phyloP scores from a whole-genome alignment of 192 early-diverging fungal genomes.

The Rhizophlyctis rosea region DNA sequence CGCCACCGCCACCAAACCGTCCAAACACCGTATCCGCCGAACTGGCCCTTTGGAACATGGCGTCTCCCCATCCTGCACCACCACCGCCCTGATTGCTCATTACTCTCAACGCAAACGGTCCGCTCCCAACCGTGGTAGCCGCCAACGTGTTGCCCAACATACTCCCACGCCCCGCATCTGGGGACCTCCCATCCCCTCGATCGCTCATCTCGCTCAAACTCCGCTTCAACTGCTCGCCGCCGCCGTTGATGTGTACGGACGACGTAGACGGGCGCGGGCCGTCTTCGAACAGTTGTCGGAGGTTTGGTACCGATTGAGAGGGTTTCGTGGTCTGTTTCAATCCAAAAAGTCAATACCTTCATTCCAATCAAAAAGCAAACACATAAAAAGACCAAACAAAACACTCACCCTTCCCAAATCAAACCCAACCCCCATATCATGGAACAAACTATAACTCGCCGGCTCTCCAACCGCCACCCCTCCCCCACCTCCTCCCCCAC shows the following conservation, averaged over 20 bases:
- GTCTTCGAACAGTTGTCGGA: constrained; percentile 46
- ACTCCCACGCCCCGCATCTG: background rate
- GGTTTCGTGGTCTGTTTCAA: constrained; percentile 16
- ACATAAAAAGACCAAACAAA: no score
- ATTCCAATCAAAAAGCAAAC: no score
- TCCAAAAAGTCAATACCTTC: no score
- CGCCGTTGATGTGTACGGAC: no score
- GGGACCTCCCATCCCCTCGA: background rate
- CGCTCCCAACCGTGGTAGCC: constrained; percentile 17
- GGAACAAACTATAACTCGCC: background rate
- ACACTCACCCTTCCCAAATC: constrained; percentile 4
- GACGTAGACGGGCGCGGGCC: background rate
- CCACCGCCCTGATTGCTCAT: background rate
- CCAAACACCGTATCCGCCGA: background rate
- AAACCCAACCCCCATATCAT: background rate
- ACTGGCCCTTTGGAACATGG: background rate
- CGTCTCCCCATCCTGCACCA: background rate
- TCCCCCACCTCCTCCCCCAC: no score
- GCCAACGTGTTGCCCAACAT: constrained; percentile 22
- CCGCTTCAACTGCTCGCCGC: constrained; percentile 16
- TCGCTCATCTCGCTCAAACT: constrained; percentile 2
- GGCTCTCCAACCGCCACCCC: no score
- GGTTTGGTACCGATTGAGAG: constrained; percentile 38
- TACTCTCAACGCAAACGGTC: background rate
- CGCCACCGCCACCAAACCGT: no score